Base-by-base conservation (phyloP, 225 moss, liverwort and hornwort genomes). In the Marchantia paleacea region DNA sequence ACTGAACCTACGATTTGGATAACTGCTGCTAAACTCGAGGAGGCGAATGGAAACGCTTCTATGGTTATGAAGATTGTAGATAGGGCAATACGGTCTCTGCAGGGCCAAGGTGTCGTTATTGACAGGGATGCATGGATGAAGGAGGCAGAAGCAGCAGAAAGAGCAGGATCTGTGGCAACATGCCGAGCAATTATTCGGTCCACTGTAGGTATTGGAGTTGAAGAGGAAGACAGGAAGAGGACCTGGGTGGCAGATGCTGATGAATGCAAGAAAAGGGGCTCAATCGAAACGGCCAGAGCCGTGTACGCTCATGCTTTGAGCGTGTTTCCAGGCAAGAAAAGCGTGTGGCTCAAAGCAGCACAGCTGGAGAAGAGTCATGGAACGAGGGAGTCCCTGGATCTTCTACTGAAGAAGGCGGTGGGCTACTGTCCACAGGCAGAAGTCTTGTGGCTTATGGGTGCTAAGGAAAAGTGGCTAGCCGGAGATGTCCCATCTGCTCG, bases 71-170 rank as follows among this genome's bases (percentile, higher is more conserved):
- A 85, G 66, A 96, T 96, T 18, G 85, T 96, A 31, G 92, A 94
- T 61, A 89, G 94, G 73, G 96, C 96, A 57, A 94, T 94, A 64
- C 81, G 88, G n/a, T 87, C 89, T 29, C 86, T 96, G 39, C 94
- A 96, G 82, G 87, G 82, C 7, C 90, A 90, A 76, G 91, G 90
- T 71, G 90, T 96, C 54, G 94, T 90, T 25, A 94, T 96, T 24
- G 92, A 96, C 57, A 88, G 94, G 77, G 96, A 96, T 77, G 96
- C 92, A 8, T 96, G 96, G 94, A 96, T 96, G 96, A 96, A 96
- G 85, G 96, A 96, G 86, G 94, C 96, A 1, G 91, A 96, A 86
- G 90, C 92, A 52, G 89, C 94, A 24, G 94, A 96, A 85, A 88
- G 91, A 73, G 96, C 96, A 10, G 91, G 94, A 20, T 96, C 91